Conservation (phyloP, 2,329 filamentous ascomycete genomes). For the Fusarium equiseti region DNA sequence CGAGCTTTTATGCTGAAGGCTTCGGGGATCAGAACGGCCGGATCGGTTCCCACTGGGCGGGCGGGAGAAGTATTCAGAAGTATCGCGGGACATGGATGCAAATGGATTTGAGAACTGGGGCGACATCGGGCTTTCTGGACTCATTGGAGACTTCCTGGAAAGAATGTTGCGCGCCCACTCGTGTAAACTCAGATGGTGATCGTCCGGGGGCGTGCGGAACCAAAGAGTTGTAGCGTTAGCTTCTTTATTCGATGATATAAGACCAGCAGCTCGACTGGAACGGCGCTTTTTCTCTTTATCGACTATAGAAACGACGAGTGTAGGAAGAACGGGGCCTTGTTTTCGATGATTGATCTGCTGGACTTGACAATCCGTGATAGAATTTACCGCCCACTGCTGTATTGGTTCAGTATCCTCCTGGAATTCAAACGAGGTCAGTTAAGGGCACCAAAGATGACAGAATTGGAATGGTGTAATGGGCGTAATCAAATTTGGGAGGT, state of each 20-base stretch:
- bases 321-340: slow-evolving; percentile 69
- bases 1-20: slow-evolving; percentile 63
- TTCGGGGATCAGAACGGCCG: slow-evolving; percentile 49
- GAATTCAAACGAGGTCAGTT: slow-evolving; percentile 21
- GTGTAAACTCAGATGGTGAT: slow-evolving; percentile 64
- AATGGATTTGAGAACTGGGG: slow-evolving; percentile 68
- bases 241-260: slow-evolving; percentile 65
- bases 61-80: slow-evolving; percentile 57
- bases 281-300: slow-evolving; percentile 74
- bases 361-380: slow-evolving; percentile 68
- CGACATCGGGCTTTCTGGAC: slow-evolving; percentile 65
- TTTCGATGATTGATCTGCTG: slow-evolving; percentile 72
- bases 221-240: slow-evolving; percentile 62
- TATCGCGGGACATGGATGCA: slow-evolving; percentile 56
- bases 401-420: slow-evolving; percentile 66
- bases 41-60: slow-evolving; percentile 59
- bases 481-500: neutral
- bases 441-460: neutral
- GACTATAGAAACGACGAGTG: slow-evolving; percentile 68
- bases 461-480: neutral
- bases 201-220: slow-evolving; percentile 68
- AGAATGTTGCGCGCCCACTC: slow-evolving; percentile 71
- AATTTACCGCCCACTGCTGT: slow-evolving; percentile 65
- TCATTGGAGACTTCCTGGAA: slow-evolving; percentile 58
- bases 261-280: slow-evolving; percentile 71